A percentile compares a stretch with the other conserved stretches of the same genome.
phyloP scores from a whole-genome alignment of 2,329 filamentous ascomycete species.

The Raffaelea ambrosiae region DNA sequence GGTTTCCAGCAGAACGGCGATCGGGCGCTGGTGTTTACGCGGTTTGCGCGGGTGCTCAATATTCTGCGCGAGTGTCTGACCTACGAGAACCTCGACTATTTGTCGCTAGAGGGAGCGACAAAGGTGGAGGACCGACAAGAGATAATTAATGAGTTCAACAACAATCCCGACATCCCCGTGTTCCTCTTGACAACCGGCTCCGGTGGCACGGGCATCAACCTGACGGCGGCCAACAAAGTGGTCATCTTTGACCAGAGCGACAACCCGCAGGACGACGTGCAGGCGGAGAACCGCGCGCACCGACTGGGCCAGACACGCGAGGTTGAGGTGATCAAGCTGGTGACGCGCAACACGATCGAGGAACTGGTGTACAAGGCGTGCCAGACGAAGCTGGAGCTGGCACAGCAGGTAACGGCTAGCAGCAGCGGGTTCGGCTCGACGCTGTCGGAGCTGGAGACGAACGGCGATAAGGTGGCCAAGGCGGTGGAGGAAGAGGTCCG shows the following conservation, averaged over 20 bases:
- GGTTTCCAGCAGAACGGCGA: conserved; percentile 73
- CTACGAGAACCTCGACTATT: conserved; percentile 63
- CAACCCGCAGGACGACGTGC: conserved; percentile 97
- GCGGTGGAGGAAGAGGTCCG: conserved; percentile 36
- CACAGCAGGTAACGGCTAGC: conserved; percentile 44
- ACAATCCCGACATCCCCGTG: conserved; percentile 68
- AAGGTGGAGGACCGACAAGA: conserved; percentile 76
- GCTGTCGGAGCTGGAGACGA: conserved; percentile 12
- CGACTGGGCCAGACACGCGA: conserved; percentile 84
- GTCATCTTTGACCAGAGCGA: conserved; percentile 96
- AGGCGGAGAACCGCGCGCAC: conserved; percentile 94
- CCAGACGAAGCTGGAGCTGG: conserved; percentile 85
- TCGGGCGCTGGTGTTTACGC: conserved; percentile 82
- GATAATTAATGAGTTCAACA: conserved; percentile 80
- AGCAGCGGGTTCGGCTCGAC: conserved; percentile 21
- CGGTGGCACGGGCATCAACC: conserved; percentile 93
- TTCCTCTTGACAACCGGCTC: conserved; percentile 92
- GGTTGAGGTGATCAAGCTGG: conserved; percentile 82
- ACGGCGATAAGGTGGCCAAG: conserved; percentile 17
- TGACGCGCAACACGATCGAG: conserved; percentile 77
- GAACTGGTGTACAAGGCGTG: conserved; percentile 89
- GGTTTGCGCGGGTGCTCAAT: conserved; percentile 87
- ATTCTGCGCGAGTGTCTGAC: conserved; percentile 78
- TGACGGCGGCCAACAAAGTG: conserved; percentile 94
- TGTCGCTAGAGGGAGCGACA: conserved; percentile 79